Base-by-base conservation (phyloP, 78 protist genomes). In the Polysphondylium violaceum region DNA sequence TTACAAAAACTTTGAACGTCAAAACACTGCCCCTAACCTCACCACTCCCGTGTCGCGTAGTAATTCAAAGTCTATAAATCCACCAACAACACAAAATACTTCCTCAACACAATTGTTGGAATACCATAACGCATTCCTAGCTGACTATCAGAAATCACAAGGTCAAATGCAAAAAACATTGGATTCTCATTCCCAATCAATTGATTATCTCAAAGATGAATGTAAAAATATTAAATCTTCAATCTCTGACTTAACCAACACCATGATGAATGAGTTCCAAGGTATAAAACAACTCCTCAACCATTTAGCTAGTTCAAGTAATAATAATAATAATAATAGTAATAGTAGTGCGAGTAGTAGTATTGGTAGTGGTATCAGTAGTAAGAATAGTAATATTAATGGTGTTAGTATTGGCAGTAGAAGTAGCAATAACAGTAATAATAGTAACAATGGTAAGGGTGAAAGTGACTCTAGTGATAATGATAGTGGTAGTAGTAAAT, bases 401-500 rank as follows among this genome's bases (percentile, higher is more conserved):
- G 21, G 29, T 17, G 61, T 36, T 43, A 76, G 43, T 59, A 14
- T 14, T 2, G 58, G 31, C 60, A 76, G 53, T 60, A 36, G n/a
- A 17, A 60, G 9, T 25, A 11, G 2, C 29, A 59, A 74, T 25
- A 60, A 16, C 21, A 41, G 35, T 23, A 59, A 38, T 60, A 50
- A 27, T 6, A 73, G 2, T 55, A 27, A 55, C 36, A 53, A 19
- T 29, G 31, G 1, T 65, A 72, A 38, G 14, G 53, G 36, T 73
- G 33, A 40, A 27, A 75, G 33, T 40, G 27, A 58, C 29, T 25
- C 19, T 29, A 76, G 55, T 60, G n/a, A 44, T 76, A 61, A 21
- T 33, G 44, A 25, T 27, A 61, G 25, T 25, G 40, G 9, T 36
- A 40, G 21, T 23, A 58, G 27, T 59, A 59, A 27, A 12, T 17